Evolutionary conservation across 1,284 basidiomycete genomes (phyloP).

Genomic region (Agroathelia rolfsii): DNA sequence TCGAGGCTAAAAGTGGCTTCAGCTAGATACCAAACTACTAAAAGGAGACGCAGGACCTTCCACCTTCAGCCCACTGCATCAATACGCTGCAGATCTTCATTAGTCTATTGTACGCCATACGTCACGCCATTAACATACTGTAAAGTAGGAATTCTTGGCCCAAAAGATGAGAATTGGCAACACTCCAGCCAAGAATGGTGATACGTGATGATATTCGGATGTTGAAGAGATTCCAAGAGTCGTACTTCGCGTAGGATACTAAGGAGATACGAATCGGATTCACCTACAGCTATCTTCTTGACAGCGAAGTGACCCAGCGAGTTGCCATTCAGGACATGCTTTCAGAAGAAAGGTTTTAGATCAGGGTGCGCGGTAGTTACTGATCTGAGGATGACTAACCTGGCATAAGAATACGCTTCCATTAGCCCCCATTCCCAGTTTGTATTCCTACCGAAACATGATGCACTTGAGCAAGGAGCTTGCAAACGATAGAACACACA

Average conservation of each 20-base stretch:
- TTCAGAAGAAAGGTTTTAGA: constrained; percentile 5
- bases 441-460: constrained; percentile 77
- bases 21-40: constrained; percentile 1
- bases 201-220: constrained; percentile 90
- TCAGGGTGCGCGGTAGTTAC: no score
- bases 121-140: constrained; percentile 38
- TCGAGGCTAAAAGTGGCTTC: constrained; percentile 60
- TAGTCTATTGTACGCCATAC: constrained; percentile 5
- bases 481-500: no score
- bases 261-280: constrained; percentile 76
- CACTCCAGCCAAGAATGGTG: constrained; percentile 93
- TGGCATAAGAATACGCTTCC: constrained; percentile 84
- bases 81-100: constrained; percentile 69
- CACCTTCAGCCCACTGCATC: constrained; percentile 92
- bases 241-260: constrained; percentile 71
- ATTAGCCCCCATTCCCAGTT: constrained; percentile 87
- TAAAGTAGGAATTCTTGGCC: constrained; percentile 73
- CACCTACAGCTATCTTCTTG: constrained; percentile 91
- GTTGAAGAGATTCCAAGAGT: constrained; percentile 69
- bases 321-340: constrained; percentile 79
- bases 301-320: constrained; percentile 81
- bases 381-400: constrained; percentile 38
- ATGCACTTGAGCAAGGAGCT: no score
- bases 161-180: constrained; percentile 76
- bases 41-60: constrained; percentile 42